Evolutionary conservation across 2,329 filamentous ascomycete genomes (phyloP).

Genomic region (Trichoderma guizhouense): DNA sequence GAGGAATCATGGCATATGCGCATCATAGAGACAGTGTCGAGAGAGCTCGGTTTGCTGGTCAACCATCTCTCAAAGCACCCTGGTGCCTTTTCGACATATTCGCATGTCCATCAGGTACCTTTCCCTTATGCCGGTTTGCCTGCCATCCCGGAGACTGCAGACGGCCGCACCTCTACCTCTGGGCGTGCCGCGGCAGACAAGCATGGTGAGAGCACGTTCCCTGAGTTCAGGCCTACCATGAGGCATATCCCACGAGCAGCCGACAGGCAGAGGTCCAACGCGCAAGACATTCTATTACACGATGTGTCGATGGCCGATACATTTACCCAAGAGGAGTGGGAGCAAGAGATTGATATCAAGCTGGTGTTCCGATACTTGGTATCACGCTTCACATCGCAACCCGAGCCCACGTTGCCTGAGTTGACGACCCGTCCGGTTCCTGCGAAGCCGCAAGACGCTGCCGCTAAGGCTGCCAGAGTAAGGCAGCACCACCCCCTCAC

Average conservation of each 20-base stretch:
- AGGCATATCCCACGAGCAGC: constrained; percentile 36
- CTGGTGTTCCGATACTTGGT: constrained; percentile 87
- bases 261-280: constrained; percentile 30
- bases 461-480: constrained; percentile 77
- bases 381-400: constrained; percentile 63
- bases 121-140: constrained; percentile 78
- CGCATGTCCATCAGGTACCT: constrained; percentile 59
- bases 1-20: constrained; percentile 67
- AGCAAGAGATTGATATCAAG: constrained; percentile 83
- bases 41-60: constrained; percentile 80
- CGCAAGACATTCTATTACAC: constrained; percentile 23
- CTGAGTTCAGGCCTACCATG: constrained; percentile 50
- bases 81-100: constrained; percentile 82
- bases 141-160: constrained; percentile 53
- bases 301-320: constrained; percentile 29
- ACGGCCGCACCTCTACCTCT: constrained; percentile 29
- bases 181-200: constrained; percentile 26
- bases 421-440: constrained; percentile 29
- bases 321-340: constrained; percentile 81
- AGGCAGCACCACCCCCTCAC: constrained; percentile 87
- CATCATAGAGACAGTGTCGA: constrained; percentile 78
- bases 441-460: constrained; percentile 58
- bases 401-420: constrained; percentile 25
- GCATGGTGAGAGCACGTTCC: constrained; percentile 25
- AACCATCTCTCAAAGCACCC: constrained; percentile 77